Evolutionary conservation across 1,284 basidiomycete genomes (phyloP).

Genomic region (Melampsora americana): DNA sequence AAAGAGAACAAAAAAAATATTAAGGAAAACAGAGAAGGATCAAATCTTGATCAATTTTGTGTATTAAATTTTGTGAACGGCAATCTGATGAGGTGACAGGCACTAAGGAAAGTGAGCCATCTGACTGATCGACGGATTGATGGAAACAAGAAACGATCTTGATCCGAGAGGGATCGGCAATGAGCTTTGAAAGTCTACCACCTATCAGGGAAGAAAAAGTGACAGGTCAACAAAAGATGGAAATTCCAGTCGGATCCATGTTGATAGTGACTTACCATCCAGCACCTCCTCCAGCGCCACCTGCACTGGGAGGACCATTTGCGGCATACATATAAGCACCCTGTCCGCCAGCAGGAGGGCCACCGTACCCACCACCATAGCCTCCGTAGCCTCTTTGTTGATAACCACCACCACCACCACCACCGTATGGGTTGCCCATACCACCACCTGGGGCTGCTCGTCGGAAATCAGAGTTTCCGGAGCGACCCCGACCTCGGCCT

Average conservation of each 20-base stretch:
- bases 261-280: constrained; percentile 44
- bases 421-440: constrained; percentile 53
- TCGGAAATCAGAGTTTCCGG: constrained; percentile 61
- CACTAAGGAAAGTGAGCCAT: constrained; percentile 4
- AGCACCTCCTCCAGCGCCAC: constrained; percentile 49
- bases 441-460: constrained; percentile 53
- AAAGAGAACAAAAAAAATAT: too few relatives aligned
- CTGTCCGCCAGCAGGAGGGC: constrained; percentile 47
- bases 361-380: constrained; percentile 38
- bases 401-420: constrained; percentile 44
- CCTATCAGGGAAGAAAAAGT: neutral
- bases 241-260: constrained; percentile 16
- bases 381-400: constrained; percentile 14
- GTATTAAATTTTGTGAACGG: neutral
- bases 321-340: constrained; percentile 47
- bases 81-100: neutral
- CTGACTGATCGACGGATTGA: neutral
- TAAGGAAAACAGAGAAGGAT: too few relatives aligned
- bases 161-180: too few relatives aligned
- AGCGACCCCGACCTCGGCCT: constrained; percentile 61
- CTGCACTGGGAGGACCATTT: constrained; percentile 48
- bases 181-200: neutral
- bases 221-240: neutral
- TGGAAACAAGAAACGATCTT: too few relatives aligned
- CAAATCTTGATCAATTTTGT: too few relatives aligned